Conservation (phyloP, 257 asterid genomes). For the Przewalskia tangutica region DNA sequence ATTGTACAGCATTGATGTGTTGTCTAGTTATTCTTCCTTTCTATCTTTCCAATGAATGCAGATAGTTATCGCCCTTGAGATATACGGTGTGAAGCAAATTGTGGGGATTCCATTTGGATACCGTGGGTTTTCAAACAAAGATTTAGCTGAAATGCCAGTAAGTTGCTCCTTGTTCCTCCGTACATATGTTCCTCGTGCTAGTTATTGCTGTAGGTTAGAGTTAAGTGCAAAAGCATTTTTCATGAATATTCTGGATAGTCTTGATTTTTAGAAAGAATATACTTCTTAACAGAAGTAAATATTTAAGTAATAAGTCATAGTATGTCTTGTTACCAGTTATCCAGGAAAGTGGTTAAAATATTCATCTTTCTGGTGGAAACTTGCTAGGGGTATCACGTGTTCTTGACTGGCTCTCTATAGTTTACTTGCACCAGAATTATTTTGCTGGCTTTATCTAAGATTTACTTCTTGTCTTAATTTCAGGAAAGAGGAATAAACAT, state of each 20-base stretch:
- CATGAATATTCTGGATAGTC: background rate
- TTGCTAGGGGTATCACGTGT: slow-evolving; percentile 95
- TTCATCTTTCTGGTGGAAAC: slow-evolving; percentile 98
- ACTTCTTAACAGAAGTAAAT: background rate
- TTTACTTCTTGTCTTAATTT: slow-evolving; percentile 13
- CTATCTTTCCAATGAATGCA: slow-evolving; percentile 25
- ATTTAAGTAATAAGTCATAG: background rate
- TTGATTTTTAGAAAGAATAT: background rate
- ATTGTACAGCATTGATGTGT: background rate
- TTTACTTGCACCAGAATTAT: background rate
- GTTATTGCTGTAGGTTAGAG: background rate
- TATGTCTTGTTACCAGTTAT: slow-evolving; percentile 35
- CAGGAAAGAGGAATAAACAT: slow-evolving; percentile 91
- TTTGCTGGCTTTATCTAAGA: background rate
- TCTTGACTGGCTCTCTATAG: slow-evolving; percentile 3
- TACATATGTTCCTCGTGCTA: background rate
- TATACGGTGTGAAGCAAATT: slow-evolving; percentile 75
- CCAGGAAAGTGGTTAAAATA: slow-evolving; percentile 79
- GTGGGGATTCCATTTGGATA: slow-evolving; percentile 94
- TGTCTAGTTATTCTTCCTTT: background rate
- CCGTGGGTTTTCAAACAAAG: slow-evolving; percentile 70
- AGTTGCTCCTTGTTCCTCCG: slow-evolving; percentile 26
- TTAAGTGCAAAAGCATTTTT: background rate
- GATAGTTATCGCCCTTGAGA: slow-evolving; percentile 85
- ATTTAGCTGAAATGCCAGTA: slow-evolving; percentile 61